phyloP scores from a whole-genome alignment of 768 basidiomycete species.

The Rubroboletus pulcherrimus region DNA sequence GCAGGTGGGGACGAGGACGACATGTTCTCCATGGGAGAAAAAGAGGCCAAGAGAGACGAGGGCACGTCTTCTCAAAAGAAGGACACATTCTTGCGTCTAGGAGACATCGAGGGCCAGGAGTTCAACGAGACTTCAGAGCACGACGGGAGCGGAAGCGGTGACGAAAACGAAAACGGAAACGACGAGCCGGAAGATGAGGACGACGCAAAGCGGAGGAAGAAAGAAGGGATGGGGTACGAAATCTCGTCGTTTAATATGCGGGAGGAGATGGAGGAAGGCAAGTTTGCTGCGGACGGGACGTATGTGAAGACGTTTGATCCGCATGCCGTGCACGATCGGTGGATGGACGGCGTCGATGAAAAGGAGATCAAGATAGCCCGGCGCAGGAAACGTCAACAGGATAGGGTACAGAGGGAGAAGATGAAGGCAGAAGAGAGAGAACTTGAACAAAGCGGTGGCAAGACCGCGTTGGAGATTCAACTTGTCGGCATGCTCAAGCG shows the following conservation, averaged over 20 bases:
- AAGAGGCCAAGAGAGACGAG: slow-evolving; percentile 46
- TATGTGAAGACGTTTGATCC: slow-evolving; percentile 86
- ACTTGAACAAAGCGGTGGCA: slow-evolving; percentile 62
- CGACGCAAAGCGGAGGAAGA: slow-evolving; percentile 68
- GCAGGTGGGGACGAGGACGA: slow-evolving; percentile 70
- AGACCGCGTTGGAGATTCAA: slow-evolving; percentile 57
- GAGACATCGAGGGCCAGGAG: slow-evolving; percentile 97
- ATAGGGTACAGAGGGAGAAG: slow-evolving; percentile 66
- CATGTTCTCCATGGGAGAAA: slow-evolving; percentile 72
- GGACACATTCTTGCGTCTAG: slow-evolving; percentile 76
- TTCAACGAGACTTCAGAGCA: slow-evolving; percentile 42
- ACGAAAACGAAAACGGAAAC: slow-evolving; percentile 20
- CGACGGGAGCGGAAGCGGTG: slow-evolving; percentile 42
- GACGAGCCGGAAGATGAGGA: slow-evolving; percentile 64
- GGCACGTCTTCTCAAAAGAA: slow-evolving; percentile 50
- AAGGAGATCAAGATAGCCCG: slow-evolving; percentile 80
- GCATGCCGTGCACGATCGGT: slow-evolving; percentile 87
- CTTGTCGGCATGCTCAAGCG: slow-evolving; percentile 76
- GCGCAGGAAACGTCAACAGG: slow-evolving; percentile 69
- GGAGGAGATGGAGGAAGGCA: slow-evolving; percentile 97
- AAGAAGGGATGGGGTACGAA: slow-evolving; percentile 90
- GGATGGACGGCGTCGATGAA: slow-evolving; percentile 92
- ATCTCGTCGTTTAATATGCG: slow-evolving; percentile 98
- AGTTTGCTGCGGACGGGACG: slow-evolving; percentile 90
- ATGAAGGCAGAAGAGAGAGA: slow-evolving; percentile 73